A percentile compares a stretch with the other conserved stretches of the same genome.
Conservation (phyloP, 2,329 filamentous ascomycete species). For the Monosporascus sp. region DNA sequence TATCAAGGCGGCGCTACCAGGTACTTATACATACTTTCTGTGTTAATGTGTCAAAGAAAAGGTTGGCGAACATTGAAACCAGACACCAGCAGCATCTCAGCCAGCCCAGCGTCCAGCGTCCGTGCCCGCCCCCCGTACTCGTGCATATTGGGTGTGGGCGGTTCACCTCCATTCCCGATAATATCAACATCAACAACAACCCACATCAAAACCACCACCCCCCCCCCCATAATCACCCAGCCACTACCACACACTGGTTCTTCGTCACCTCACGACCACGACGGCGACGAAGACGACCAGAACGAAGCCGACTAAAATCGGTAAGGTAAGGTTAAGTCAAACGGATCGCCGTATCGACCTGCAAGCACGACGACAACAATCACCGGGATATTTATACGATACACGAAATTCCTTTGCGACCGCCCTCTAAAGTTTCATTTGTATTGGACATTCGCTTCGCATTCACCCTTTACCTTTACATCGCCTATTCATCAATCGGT, state of each 20-base stretch:
- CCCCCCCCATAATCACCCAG: neutral
- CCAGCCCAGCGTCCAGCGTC: too few relatives aligned
- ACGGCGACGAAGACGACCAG: neutral
- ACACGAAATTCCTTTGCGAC: neutral
- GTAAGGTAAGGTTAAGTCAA: neutral
- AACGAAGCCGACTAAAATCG: neutral
- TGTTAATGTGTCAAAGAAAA: too few relatives aligned
- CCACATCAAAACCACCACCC: neutral
- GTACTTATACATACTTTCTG: too few relatives aligned
- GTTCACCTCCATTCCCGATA: neutral
- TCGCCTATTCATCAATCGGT: too few relatives aligned
- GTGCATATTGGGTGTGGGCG: neutral
- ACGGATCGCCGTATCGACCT: neutral
- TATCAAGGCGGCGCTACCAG: too few relatives aligned
- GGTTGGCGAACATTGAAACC: too few relatives aligned
- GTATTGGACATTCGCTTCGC: neutral
- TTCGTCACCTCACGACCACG: neutral
- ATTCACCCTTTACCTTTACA: neutral
- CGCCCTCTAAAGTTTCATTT: neutral
- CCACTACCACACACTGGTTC: neutral
- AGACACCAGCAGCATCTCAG: too few relatives aligned
- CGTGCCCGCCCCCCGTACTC: too few relatives aligned
- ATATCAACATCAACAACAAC: neutral
- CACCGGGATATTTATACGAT: neutral
- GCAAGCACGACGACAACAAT: neutral